These are phyloP conservation scores for Microcyclosporella mali DNA, from an alignment of 2,329 filamentous ascomycete genomes.

Conservation along the genomic window DNA sequence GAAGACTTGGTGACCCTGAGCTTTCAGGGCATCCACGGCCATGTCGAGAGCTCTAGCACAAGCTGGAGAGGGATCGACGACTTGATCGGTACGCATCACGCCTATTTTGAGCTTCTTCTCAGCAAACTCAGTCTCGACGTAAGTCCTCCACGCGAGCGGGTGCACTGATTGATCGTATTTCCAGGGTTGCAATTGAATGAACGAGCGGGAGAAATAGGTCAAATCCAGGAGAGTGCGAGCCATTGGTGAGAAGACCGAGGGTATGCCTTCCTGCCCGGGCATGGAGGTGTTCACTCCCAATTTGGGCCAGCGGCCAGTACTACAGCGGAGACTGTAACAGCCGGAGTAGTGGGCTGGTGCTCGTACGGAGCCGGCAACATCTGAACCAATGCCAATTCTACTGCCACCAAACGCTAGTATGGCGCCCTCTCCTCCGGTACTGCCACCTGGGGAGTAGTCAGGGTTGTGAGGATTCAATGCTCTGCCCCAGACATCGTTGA, in stretches of 20 bases:
- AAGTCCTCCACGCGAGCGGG: constrained; percentile 69
- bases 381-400: constrained; percentile 81
- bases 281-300: constrained; percentile 77
- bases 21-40: constrained; percentile 61
- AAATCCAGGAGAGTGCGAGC: constrained; percentile 76
- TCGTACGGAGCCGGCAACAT: constrained; percentile 84
- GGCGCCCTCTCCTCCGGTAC: constrained; percentile 77
- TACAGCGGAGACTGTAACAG: constrained; percentile 80
- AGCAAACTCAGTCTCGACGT: constrained; percentile 56
- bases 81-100: constrained; percentile 63
- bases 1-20: constrained; percentile 68
- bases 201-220: constrained; percentile 70
- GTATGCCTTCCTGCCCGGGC: constrained; percentile 85
- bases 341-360: constrained; percentile 84
- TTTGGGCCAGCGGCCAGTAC: constrained; percentile 86
- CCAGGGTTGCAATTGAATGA: constrained; percentile 82
- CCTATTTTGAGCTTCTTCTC: constrained; percentile 64
- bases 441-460: constrained; percentile 83
- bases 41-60: constrained; percentile 70
- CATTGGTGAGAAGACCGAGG: constrained; percentile 90
- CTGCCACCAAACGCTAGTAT: constrained; percentile 74
- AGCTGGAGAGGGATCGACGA: constrained; percentile 80
- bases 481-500: constrained; percentile 73
- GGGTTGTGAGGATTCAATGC: constrained; percentile 75
- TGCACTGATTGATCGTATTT: constrained; percentile 81